Base-by-base conservation (phyloP, 169 alveolate species). In the Cryptosporidium tyzzeri region DNA sequence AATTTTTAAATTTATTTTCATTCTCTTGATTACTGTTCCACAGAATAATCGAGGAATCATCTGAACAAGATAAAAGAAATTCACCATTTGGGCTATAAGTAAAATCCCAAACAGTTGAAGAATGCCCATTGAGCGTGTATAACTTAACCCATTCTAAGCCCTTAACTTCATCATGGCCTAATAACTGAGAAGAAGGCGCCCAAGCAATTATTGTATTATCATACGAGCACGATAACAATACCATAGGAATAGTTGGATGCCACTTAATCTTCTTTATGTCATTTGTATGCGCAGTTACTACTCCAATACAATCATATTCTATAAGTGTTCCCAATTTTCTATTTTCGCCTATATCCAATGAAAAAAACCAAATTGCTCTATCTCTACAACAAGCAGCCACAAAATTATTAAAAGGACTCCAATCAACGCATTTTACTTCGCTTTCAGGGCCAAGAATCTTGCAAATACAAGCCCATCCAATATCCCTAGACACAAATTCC, bases 291-390 rank as follows among this genome's bases (percentile, higher is more conserved):
- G 95, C 97, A 59, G 93, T 84, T 9, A 94, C 84, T 31, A 95
- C 96, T 39, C 96, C 94, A 37, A 84, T 84, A 69, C 97, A 95
- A 41, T 80, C 89, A 41, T 59, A 80, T 67, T 96, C 97, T 26
- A 80, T 59, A 41, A 48, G 75, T 23, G 80, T 65, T 1, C 89
- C 75, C 44, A 37, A 26, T 16, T 41, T 16, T 80, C 89, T 80
- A 5, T 48, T 39, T 67, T 85, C 59, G 44, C 84, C 93, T 23
- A 94, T 89, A 70, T 92, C 92, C 53, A 89, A 59, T 71, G 96
- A 97, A 96, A 97, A 95, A 37, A 96, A 92, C 97, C 97, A 95
- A 21, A 96, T 93, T n/a, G 96, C 94, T 74, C 95, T 96, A 91
- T 96, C 97, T 71, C 98, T 91, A 8, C 96, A 86, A 84, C 97